Evolutionary conservation across 176 grass and related monocot species (phyloP), one percentile per base, ranked within the genome.

Genomic region (Oropetium thomaeum): DNA sequence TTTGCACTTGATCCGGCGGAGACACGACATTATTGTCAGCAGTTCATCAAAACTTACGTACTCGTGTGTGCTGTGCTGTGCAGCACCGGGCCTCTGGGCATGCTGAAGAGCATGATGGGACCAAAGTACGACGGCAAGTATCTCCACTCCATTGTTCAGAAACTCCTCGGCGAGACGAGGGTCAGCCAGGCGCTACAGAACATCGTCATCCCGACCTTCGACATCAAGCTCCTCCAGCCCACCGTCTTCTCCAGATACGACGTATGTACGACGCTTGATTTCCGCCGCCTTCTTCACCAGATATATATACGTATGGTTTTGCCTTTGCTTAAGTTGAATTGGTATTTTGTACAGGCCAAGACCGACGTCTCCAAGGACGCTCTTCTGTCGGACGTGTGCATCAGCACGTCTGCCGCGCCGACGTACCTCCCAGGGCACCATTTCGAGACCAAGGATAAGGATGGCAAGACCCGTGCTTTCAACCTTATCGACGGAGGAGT

Each of bases 171-270:
- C 8, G 13, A 78, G 2, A 82, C 67, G 0, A 40, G 19, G 5
- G 34, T 85, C 20, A 31, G 31, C 80, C 20, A 86, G 12, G 52
- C 38, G 26, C 55, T 90, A 10, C 35, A 49, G 10, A 79, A 79
- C 53, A 33, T 82, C 32, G 83, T 86, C 35, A 77, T 91, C 42
- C 89, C 84, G 1, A 84, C 89, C n/a, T 91, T 91, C 38, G 84
- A 91, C 71, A 84, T 89, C 82, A 89, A 78, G 66, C 59, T 77
- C 74, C 60, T 85, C 37, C 87, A 89, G 34, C 87, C 87, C 9
- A 82, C 32, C 8, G 19, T 85, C 52, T 89, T 89, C 78, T 85
- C 87, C 33, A 82, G 5, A 32, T 85, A 57, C 47, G 52, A 85
- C 4, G 87, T 85, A 68, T n/a, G n/a, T n/a, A n/a, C n/a, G n/a